Percentiles rank a stretch among this genome's conserved stretches.
phyloP scores from a whole-genome alignment of 306 rosid genomes.

The Dicorynia guianensis region DNA sequence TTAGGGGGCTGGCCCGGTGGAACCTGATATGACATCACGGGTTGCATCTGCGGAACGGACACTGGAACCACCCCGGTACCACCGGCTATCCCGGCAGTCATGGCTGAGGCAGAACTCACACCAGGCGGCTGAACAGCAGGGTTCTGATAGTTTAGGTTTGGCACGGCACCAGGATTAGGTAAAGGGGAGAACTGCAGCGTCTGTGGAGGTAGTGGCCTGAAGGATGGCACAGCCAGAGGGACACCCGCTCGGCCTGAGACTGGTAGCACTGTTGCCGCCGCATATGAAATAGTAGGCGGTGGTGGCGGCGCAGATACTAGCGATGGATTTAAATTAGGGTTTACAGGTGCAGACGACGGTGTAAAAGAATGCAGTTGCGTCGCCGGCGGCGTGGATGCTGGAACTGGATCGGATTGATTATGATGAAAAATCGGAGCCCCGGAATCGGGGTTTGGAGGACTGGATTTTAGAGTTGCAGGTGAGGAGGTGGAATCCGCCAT shows the following conservation, averaged over 20 bases:
- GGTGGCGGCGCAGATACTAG: conserved; percentile 46
- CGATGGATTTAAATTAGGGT: conserved; percentile 63
- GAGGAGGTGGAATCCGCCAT: conserved; percentile 85
- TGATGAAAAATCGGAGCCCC: conserved; percentile 46
- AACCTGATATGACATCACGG: conserved; percentile 74
- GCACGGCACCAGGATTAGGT: conserved; percentile 42
- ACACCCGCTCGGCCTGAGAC: conserved; percentile 44
- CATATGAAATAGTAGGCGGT: conserved; percentile 41
- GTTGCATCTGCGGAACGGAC: conserved; percentile 64
- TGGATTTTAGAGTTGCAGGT: conserved; percentile 52
- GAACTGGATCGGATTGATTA: conserved; percentile 56
- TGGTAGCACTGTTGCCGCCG: conserved; percentile 50
- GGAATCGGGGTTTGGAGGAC: conserved; percentile 46
- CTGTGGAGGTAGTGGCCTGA: conserved; percentile 70
- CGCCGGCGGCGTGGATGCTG: conserved; percentile 42
- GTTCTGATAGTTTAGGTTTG: conserved; percentile 56
- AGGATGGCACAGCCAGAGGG: conserved; percentile 79
- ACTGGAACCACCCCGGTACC: conserved; percentile 39
- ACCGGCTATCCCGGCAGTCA: conserved; percentile 49
- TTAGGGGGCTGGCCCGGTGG: conserved; percentile 61
- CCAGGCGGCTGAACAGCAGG: conserved; percentile 85
- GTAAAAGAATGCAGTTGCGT: conserved; percentile 37
- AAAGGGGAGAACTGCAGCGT: conserved; percentile 71
- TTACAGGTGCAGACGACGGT: conserved; percentile 44
- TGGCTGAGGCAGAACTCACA: conserved; percentile 49